Percentiles rank a stretch among this genome's conserved stretches.
Conservation (phyloP, 2,329 filamentous ascomycete species). For the Hypoxylon sp. region DNA sequence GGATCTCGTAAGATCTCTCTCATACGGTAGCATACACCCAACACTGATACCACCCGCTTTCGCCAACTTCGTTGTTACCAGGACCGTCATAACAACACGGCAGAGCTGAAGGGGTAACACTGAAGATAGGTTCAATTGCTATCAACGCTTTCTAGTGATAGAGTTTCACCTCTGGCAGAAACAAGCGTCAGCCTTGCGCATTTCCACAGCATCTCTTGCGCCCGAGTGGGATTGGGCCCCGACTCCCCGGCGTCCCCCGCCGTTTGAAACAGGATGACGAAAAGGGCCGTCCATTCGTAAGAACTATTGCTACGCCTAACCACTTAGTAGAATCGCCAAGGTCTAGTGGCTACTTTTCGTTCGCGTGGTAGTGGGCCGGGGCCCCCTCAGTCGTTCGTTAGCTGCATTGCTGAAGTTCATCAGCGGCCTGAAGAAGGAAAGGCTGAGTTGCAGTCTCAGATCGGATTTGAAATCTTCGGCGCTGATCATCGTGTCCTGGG, state of each 20-base stretch:
- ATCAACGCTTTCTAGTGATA: too few species aligned
- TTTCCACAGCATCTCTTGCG: constrained; percentile 18
- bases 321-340: constrained; percentile 29
- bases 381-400: constrained; percentile 31
- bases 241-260: constrained; percentile 37
- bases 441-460: constrained; percentile 31
- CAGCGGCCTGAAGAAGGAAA: constrained; percentile 29
- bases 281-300: constrained; percentile 27
- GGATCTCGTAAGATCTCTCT: constrained; percentile 28
- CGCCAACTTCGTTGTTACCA: constrained; percentile 4
- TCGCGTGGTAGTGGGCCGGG: constrained; percentile 39
- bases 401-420: constrained; percentile 34
- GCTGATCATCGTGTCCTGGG: constrained; percentile 20
- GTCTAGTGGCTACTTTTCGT: constrained; percentile 26
- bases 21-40: constrained; percentile 17
- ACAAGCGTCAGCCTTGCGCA: constrained; percentile 33
- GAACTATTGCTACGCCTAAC: constrained; percentile 31
- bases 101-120: too few species aligned
- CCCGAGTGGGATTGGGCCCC: constrained; percentile 20
- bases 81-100: not conserved
- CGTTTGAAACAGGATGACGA: constrained; percentile 40
- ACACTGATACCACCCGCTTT: constrained; percentile 32
- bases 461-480: constrained; percentile 30
- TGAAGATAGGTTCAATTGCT: too few species aligned
- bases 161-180: too few species aligned